Conservation (phyloP, 108 stramenopile genomes). For the Fragilaria radians region DNA sequence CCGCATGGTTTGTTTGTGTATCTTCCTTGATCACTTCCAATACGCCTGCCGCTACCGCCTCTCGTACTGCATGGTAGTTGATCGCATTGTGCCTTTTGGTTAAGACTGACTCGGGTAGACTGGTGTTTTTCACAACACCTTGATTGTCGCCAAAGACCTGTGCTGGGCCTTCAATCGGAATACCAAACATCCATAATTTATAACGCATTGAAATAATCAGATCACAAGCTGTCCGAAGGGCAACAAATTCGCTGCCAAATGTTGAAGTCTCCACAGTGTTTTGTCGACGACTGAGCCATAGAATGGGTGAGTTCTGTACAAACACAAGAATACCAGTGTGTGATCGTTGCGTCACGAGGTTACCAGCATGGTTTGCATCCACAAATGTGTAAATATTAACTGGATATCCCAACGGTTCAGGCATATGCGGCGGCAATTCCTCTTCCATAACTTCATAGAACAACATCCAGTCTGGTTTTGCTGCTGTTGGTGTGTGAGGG, state of each 20-base stretch:
- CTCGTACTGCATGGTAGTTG: no score
- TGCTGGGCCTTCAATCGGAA: slow-evolving; percentile 29
- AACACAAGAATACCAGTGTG: slow-evolving; percentile 14
- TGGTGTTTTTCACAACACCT: slow-evolving; percentile 25
- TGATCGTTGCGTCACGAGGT: slow-evolving; percentile 12
- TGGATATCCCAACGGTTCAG: no score
- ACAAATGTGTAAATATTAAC: slow-evolving; percentile 9
- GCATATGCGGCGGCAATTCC: no score
- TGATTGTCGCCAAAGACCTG: slow-evolving; percentile 27
- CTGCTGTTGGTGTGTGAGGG: not conserved
- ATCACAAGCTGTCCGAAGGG: slow-evolving; percentile 11
- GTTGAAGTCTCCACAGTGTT: slow-evolving; percentile 13
- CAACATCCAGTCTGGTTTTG: no score
- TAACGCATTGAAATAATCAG: slow-evolving; percentile 20
- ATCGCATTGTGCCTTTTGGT: slow-evolving; percentile 29
- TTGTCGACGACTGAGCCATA: slow-evolving; percentile 17
- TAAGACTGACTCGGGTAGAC: slow-evolving; percentile 19
- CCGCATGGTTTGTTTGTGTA: no score
- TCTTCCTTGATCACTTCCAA: no score
- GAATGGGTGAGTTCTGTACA: slow-evolving; percentile 7
- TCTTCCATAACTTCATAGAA: no score
- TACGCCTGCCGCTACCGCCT: no score
- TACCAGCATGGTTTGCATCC: slow-evolving; percentile 23
- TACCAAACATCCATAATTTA: slow-evolving; percentile 39
- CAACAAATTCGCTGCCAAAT: slow-evolving; percentile 10